Conservation (phyloP, 2,329 filamentous ascomycete genomes). For the Thielaviopsis musarum region DNA sequence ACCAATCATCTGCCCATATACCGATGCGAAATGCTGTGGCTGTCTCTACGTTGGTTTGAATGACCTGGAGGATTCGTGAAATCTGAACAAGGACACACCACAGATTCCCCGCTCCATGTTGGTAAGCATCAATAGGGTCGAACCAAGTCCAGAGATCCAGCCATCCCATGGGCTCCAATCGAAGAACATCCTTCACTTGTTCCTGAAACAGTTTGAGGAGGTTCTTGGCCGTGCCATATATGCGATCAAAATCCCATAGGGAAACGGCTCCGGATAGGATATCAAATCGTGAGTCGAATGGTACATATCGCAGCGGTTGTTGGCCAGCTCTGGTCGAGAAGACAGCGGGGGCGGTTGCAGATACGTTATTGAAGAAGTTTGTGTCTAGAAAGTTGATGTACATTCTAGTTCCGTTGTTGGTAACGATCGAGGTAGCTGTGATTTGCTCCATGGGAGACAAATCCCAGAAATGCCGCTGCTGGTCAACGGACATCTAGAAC, state of each 20-base stretch:
- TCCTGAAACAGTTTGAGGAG: background rate
- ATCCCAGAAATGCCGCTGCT: background rate
- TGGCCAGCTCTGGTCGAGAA: background rate
- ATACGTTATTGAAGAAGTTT: background rate
- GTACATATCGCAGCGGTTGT: background rate
- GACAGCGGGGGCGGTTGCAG: background rate
- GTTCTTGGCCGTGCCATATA: background rate
- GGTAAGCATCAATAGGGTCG: background rate
- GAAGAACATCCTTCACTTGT: background rate
- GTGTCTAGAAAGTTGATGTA: background rate
- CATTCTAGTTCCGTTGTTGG: background rate
- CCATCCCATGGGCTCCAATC: background rate
- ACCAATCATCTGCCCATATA: background rate
- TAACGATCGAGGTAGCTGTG: background rate
- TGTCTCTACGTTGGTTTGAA: background rate
- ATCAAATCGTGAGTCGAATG: background rate
- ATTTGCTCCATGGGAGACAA: background rate
- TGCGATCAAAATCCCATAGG: background rate
- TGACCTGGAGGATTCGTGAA: background rate
- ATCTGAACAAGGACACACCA: background rate
- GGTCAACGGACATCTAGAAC: background rate
- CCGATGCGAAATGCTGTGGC: background rate
- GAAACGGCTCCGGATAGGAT: background rate
- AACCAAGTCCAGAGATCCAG: background rate
- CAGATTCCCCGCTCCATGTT: slow-evolving; percentile 9